These are phyloP conservation scores for Scortechinia acanthostroma DNA, from an alignment of 2,329 filamentous ascomycete genomes.

Conservation along the genomic window DNA sequence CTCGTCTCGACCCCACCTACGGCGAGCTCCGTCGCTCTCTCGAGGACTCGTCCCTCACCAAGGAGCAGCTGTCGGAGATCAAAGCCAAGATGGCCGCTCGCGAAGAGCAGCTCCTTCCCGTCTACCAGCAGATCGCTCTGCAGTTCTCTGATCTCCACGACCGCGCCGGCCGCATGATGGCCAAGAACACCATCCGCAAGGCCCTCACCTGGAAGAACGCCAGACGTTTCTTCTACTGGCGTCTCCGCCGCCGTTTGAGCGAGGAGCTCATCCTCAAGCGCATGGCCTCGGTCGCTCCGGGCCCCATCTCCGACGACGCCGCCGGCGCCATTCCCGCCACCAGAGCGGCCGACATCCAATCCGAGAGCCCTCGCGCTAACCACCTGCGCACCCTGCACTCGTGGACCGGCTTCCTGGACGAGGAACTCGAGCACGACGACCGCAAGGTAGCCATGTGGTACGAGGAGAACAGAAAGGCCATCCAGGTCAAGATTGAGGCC, in stretches of 20 bases:
- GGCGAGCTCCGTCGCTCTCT: conserved; percentile 51
- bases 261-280: conserved; percentile 95
- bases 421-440: conserved; percentile 67
- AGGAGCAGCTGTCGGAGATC: conserved; percentile 71
- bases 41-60: conserved; percentile 52
- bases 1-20: conserved; percentile 80
- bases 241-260: conserved; percentile 88
- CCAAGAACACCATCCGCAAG: conserved; percentile 87
- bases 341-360: conserved; percentile 27
- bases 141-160: conserved; percentile 98
- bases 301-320: conserved; percentile 16
- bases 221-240: conserved; percentile 99
- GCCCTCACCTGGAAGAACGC: conserved; percentile 80
- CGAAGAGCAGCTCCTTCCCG: conserved; percentile 81
- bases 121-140: conserved; percentile 90
- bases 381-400: conserved; percentile 73
- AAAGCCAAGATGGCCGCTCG: conserved; percentile 78
- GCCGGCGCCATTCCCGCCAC: conserved; percentile 9
- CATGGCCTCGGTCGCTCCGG: conserved; percentile 46
- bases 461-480: conserved; percentile 80
- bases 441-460: conserved; percentile 87
- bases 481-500: conserved; percentile 76
- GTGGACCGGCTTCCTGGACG: conserved; percentile 70
- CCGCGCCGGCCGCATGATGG: conserved; percentile 93
- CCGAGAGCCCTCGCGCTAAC: conserved; percentile 46